Percentiles rank a stretch among this genome's conserved stretches.
These are phyloP conservation scores for Colletotrichum cuscutae DNA, from an alignment of 2,329 filamentous ascomycete species.

Conservation along the genomic window DNA sequence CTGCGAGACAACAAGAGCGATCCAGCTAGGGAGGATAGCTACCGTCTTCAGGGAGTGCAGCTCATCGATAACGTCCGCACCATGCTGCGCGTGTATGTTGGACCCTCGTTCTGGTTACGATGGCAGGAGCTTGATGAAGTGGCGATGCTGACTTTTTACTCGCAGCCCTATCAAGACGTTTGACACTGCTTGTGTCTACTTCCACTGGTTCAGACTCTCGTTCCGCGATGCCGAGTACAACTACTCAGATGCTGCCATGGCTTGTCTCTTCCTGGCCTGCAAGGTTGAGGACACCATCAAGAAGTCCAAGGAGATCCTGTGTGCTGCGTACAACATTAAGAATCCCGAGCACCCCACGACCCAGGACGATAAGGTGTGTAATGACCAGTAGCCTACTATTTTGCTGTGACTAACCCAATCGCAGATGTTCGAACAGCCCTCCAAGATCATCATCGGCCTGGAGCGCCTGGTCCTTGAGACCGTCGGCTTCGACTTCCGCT, in stretches of 20 bases:
- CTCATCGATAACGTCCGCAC: conserved; percentile 89
- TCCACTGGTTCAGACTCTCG: conserved; percentile 89
- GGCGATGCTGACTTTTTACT: conserved; percentile 21
- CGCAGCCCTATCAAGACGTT: conserved; percentile 87
- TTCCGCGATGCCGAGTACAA: conserved; percentile 90
- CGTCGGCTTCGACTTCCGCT: conserved; percentile 93
- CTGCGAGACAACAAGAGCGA: conserved; percentile 77
- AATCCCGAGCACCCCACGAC: conserved; percentile 73
- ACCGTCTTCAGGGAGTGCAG: conserved; percentile 85
- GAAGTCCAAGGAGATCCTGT: conserved; percentile 93
- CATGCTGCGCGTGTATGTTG: conserved; percentile 78
- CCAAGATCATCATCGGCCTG: conserved; percentile 85
- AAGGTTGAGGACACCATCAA: conserved; percentile 99
- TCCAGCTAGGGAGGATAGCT: conserved; percentile 80
- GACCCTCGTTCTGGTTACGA: neutral
- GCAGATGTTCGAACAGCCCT: conserved; percentile 82
- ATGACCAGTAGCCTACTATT: neutral
- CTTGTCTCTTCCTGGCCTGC: conserved; percentile 90
- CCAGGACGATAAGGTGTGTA: conserved; percentile 81
- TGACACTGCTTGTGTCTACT: conserved; percentile 91
- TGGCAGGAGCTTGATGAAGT: neutral
- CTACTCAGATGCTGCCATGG: conserved; percentile 86
- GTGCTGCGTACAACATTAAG: conserved; percentile 89
- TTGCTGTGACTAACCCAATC: neutral
- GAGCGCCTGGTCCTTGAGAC: conserved; percentile 94